These are phyloP conservation scores for Ceratocystis ficicola DNA, from an alignment of 2,329 filamentous ascomycete species.

Conservation along the genomic window DNA sequence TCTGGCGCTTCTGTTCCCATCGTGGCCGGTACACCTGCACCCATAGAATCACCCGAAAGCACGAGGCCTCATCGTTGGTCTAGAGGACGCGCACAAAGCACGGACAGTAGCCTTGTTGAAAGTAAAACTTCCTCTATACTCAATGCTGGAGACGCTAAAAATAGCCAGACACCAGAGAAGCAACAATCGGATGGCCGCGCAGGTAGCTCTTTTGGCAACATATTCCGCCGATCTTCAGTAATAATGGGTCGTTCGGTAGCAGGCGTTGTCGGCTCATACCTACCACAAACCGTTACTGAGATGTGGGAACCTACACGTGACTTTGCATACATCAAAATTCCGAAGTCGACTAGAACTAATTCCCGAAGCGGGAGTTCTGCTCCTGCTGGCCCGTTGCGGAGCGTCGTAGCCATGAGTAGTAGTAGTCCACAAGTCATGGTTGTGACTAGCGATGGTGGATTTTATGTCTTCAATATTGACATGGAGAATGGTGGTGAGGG, in stretches of 20 bases:
- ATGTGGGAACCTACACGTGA: slow-evolving; percentile 95
- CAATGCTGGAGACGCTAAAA: neutral
- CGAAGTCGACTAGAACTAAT: slow-evolving; percentile 38
- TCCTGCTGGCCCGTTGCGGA: slow-evolving; percentile 47
- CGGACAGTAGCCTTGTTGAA: slow-evolving; percentile 35
- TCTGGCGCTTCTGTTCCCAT: slow-evolving; percentile 26
- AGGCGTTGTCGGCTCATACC: slow-evolving; percentile 77
- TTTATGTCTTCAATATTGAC: slow-evolving; percentile 91
- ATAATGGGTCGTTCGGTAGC: slow-evolving; percentile 83
- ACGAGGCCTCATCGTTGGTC: slow-evolving; percentile 42
- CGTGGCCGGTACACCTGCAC: slow-evolving; percentile 29
- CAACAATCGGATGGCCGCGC: neutral
- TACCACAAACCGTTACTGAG: slow-evolving; percentile 86
- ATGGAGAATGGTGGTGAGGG: slow-evolving; percentile 91
- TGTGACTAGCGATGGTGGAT: slow-evolving; percentile 87
- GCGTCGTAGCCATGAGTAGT: slow-evolving; percentile 94
- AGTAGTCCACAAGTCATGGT: slow-evolving; percentile 96
- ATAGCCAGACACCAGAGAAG: neutral
- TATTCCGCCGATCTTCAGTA: slow-evolving; percentile 88
- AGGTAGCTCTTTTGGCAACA: slow-evolving; percentile 66
- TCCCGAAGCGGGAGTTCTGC: slow-evolving; percentile 29
- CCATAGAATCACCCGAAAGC: slow-evolving; percentile 33
- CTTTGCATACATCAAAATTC: slow-evolving; percentile 93
- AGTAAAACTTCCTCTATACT: neutral
- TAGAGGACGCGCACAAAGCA: slow-evolving; percentile 35